A percentile compares a stretch with the other conserved stretches of the same genome.
phyloP scores from a whole-genome alignment of 148 eudicot genomes.

The Heliosperma pusillum region DNA sequence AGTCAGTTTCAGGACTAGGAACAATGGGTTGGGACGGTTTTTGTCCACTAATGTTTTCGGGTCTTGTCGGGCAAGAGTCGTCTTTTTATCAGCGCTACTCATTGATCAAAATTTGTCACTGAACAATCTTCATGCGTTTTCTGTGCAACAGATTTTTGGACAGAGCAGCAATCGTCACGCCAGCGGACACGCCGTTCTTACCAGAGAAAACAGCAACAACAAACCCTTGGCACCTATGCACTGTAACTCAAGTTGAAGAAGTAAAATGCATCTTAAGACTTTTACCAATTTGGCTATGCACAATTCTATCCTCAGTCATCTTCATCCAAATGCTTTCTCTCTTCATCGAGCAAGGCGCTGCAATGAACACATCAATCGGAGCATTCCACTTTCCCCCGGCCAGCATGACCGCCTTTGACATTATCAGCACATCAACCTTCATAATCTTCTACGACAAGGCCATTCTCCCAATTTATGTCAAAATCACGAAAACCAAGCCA shows the following conservation, averaged over 20 bases:
- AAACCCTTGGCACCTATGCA: conserved; percentile 55
- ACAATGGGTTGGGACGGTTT: too few species aligned
- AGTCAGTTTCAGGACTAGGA: too few species aligned
- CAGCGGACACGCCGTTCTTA: conserved; percentile 26
- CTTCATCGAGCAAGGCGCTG: conserved; percentile 66
- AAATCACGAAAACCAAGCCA: conserved; percentile 37
- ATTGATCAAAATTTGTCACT: too few species aligned
- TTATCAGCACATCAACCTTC: conserved; percentile 53
- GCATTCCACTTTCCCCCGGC: conserved; percentile 62
- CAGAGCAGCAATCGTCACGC: conserved; percentile 46
- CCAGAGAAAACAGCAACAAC: conserved; percentile 17
- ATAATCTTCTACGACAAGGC: conserved; percentile 51
- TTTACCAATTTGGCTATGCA: conserved; percentile 61
- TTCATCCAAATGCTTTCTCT: conserved; percentile 68
- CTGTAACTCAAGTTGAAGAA: conserved; percentile 63
- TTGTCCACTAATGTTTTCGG: neutral
- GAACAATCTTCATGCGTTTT: neutral
- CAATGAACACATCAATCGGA: conserved; percentile 48
- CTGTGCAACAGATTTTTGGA: conserved; percentile 41
- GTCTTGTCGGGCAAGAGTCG: neutral
- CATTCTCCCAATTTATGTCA: conserved; percentile 44
- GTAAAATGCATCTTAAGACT: conserved; percentile 56
- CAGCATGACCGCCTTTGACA: conserved; percentile 67
- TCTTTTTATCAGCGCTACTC: too few species aligned
- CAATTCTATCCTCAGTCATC: conserved; percentile 55